These are phyloP conservation scores for Zygoascus flipseniorum DNA, from an alignment of 805 yeast genomes.

Conservation along the genomic window DNA sequence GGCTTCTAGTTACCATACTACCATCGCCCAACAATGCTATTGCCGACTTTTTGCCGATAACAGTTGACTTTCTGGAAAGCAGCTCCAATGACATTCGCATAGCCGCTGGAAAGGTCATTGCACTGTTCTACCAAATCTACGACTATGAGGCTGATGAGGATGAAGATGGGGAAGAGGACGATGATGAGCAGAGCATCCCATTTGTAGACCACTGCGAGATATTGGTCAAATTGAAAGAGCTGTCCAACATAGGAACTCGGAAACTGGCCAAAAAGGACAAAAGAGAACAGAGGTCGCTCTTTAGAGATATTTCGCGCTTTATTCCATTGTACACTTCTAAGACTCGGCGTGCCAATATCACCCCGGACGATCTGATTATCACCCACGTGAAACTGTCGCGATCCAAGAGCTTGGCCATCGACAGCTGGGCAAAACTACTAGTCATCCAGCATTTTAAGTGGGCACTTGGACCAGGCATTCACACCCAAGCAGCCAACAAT, in stretches of 20 bases:
- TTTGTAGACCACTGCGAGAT: slow-evolving; percentile 34
- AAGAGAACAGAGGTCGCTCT: slow-evolving; percentile 48
- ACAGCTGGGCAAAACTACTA: slow-evolving; percentile 27
- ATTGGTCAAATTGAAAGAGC: slow-evolving; percentile 16
- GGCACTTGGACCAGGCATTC: slow-evolving; percentile 30
- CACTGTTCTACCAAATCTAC: slow-evolving; percentile 45
- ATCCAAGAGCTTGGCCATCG: slow-evolving; percentile 21
- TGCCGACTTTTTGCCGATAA: slow-evolving; percentile 33
- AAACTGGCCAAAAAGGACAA: slow-evolving; percentile 55
- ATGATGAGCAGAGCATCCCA: slow-evolving; percentile 47
- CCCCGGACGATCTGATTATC: slow-evolving; percentile 16
- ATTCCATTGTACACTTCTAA: slow-evolving; percentile 34
- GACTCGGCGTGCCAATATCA: slow-evolving; percentile 22
- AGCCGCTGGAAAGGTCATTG: slow-evolving; percentile 49
- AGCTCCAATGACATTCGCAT: slow-evolving; percentile 40
- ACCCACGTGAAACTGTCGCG: slow-evolving; percentile 22
- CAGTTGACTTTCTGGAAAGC: slow-evolving; percentile 37
- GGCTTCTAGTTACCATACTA: slow-evolving; percentile 17
- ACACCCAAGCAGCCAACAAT: slow-evolving; percentile 29
- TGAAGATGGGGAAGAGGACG: slow-evolving; percentile 39
- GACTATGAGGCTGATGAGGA: slow-evolving; percentile 32
- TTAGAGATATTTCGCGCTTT: slow-evolving; percentile 48
- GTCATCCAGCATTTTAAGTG: slow-evolving; percentile 28
- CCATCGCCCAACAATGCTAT: slow-evolving; percentile 36
- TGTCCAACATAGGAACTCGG: slow-evolving; percentile 46